These are phyloP conservation scores for Nicotiana noctiflora DNA, from an alignment of 257 asterid genomes.

Conservation along the genomic window DNA sequence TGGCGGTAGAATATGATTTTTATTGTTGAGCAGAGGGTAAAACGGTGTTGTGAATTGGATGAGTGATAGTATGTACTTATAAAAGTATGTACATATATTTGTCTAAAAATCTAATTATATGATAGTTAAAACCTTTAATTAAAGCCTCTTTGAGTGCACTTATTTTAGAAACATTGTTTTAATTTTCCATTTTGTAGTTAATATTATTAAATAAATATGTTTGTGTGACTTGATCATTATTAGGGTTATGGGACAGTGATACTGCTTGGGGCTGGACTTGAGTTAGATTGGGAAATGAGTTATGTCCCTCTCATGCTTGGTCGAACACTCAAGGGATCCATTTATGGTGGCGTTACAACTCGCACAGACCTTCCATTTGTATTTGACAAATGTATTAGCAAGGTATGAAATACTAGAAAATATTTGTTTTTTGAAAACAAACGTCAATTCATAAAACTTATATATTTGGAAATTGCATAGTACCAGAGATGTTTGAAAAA, in stretches of 20 bases:
- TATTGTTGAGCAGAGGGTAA: no score
- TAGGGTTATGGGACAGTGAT: slow-evolving; percentile 27
- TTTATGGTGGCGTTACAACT: slow-evolving; percentile 50
- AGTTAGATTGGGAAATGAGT: slow-evolving; percentile 25
- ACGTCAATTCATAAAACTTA: no score
- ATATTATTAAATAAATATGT: background rate
- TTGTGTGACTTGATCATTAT: background rate
- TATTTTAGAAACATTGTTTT: background rate
- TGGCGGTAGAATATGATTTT: no score
- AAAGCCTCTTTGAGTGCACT: no score
- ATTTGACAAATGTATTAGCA: slow-evolving; percentile 42
- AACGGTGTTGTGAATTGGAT: no score
- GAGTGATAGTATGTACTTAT: background rate
- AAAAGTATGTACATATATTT: background rate
- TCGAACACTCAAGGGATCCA: slow-evolving; percentile 43
- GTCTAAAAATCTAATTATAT: no score
- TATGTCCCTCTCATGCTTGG: slow-evolving; percentile 46
- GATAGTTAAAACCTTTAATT: no score
- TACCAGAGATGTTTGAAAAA: no score
- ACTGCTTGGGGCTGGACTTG: slow-evolving; percentile 23
- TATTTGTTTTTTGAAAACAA: no score
- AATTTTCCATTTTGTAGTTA: background rate
- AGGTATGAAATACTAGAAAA: slow-evolving; percentile 21
- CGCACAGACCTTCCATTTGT: slow-evolving; percentile 40
- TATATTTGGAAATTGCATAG: no score